Base-by-base conservation (phyloP, 1,284 basidiomycete species). In the Marasmius tenuissimus region DNA sequence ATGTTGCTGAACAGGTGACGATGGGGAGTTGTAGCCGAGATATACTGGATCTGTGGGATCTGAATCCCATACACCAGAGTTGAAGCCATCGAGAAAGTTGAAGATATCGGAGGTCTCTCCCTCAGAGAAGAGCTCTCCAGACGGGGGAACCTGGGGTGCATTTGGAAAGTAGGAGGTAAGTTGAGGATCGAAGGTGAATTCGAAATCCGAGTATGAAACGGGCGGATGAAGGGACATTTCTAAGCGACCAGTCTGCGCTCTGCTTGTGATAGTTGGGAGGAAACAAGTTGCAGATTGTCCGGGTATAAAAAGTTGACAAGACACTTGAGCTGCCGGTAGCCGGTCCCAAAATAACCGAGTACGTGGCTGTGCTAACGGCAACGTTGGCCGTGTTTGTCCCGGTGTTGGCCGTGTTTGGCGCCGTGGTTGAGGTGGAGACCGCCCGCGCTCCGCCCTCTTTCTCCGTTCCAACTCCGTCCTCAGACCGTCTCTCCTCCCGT, bases 41-140 rank as follows among this genome's bases (percentile, higher is more conserved):
- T 66, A 62, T 20, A 65, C 63, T 58, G 66, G 61, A 53, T 65
- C 14, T 49, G 50, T 18, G 62, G 61, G 70, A 56, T 84, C 78
- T 63, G 85, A 76, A 62, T 89, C 87, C 84, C 84, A 91, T 66
- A 80, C 81, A 66, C 88, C 83, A 70, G 86, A 83, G 70, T 84
- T 85, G 70, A 91, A 88, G 75, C 86, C 86, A 73, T 92, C 90
- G 70, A 92, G 83, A 69, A 92, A 92, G 60, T 87, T 86, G 66
- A 91, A 81, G 62, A 92, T 76, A 72, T 91, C 85, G 0, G 83
- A 86, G 3, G 88, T 87, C 73, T 92, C 90, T 62, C 85, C 81
- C 0, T 82, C 77, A 6, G 89, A 88, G 73, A 92, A 91, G 66
- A 92, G 85, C 69, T 89, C 89, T 40, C 88, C 84, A 12, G 89